Evolutionary conservation across 208 protist species (phyloP), one percentile per base, ranked within the genome.

Genomic region (Leptomonas pyrrhocoris): DNA sequence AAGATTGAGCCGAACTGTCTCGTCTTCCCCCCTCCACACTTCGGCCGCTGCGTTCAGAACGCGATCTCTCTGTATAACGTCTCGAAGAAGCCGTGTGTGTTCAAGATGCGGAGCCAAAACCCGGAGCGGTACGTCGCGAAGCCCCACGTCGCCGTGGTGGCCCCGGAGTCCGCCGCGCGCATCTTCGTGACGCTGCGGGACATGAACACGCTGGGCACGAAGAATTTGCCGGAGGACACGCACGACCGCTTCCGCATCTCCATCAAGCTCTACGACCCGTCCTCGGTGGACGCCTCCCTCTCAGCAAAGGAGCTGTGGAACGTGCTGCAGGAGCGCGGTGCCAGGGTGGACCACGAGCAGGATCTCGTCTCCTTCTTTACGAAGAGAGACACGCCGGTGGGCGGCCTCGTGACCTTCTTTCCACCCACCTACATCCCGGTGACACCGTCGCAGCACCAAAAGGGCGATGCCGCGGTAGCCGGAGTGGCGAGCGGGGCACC

Each of bases 81-180:
- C 1, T 76, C 73, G 1, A 73, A 74, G 36, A 48, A 68, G 48
- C 69, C 77, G 23, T 88, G 83, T 55, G 74, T 92, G 5, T 94
- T 84, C 63, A 94, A 94, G 64, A 71, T 94, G 51, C 79, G 77
- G 40, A 78, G 77, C 43, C 77, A 83, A 49, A 84, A 85, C 61
- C 89, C 89, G 8, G 60, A 78, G 57, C 79, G 84, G 11, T 94
- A 90, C 75, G 77, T 88, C n/a, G 86, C 76, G 15, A 87, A 85
- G 73, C 89, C 85, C 38, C 84, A 81, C 63, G 77, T 80, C 16
- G 85, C 82, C 18, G 58, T 86, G 2, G 59, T 92, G 38, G 70
- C 74, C 2, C 74, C 89, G 0, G 68, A 80, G 46, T 83, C 77
- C 3, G 84, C 81, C 45, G 78, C 77, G 7, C 83, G 84, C 43